Conservation (phyloP, 2,329 filamentous ascomycete genomes). For the Pseudogymnoascus sp. region DNA sequence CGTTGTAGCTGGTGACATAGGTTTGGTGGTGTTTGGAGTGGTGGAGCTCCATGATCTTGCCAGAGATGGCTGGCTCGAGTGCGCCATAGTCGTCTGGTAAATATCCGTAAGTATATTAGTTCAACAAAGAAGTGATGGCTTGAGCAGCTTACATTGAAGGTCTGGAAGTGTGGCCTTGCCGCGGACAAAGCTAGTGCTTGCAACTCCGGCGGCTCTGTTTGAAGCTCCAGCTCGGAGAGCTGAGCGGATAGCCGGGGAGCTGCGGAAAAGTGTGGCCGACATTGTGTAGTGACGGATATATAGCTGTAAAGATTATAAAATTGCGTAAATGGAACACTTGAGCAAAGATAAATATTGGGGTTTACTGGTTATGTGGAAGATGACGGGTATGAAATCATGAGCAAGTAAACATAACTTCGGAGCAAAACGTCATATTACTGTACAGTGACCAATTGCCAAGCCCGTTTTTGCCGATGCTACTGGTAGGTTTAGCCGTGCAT, state of each 20-base stretch:
- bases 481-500: neutral
- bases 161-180: slow-evolving; percentile 92
- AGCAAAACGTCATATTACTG: slow-evolving; percentile 6
- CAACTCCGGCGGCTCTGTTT: slow-evolving; percentile 55
- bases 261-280: slow-evolving; percentile 69
- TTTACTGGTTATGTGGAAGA: neutral
- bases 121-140: neutral
- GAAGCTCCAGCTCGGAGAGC: slow-evolving; percentile 61
- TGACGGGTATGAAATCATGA: slow-evolving; percentile 3
- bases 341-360: neutral
- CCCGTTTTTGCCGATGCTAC: neutral
- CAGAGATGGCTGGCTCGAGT: slow-evolving; percentile 75
- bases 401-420: neutral
- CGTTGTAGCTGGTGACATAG: slow-evolving; percentile 85
- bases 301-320: neutral
- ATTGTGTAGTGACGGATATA: slow-evolving; percentile 38
- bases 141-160: slow-evolving; percentile 57
- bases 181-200: slow-evolving; percentile 69
- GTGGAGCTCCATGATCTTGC: slow-evolving; percentile 94
- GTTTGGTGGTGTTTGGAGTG: slow-evolving; percentile 92
- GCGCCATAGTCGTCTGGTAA: slow-evolving; percentile 84
- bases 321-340: neutral
- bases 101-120: neutral
- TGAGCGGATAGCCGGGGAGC: slow-evolving; percentile 57
- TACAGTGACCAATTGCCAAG: neutral